Evolutionary conservation across 768 basidiomycete species (phyloP).

Genomic region (Polyporus arcularius): DNA sequence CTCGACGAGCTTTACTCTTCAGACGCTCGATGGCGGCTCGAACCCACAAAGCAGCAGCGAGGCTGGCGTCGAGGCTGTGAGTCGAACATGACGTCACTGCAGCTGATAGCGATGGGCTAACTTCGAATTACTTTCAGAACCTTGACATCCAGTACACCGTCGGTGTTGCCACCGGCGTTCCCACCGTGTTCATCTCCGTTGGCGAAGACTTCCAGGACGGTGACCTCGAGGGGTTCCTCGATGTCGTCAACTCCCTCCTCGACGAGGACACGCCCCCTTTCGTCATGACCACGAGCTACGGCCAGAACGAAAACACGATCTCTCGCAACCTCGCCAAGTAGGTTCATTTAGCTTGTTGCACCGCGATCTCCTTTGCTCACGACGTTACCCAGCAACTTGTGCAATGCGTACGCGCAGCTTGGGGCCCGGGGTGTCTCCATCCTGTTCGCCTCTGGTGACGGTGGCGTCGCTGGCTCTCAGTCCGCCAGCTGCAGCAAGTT

Average conservation of each 20-base stretch:
- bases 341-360: conserved; percentile 48
- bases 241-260: conserved; percentile 60
- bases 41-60: conserved; percentile 40
- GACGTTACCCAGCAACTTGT: conserved; percentile 44
- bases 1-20: conserved; percentile 20
- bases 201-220: conserved; percentile 22
- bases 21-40: conserved; percentile 52
- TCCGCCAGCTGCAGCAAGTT: conserved; percentile 47
- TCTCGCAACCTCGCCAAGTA: conserved; percentile 53
- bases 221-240: conserved; percentile 27
- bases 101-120: background rate
- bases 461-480: conserved; percentile 60
- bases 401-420: conserved; percentile 65
- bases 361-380: conserved; percentile 37
- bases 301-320: conserved; percentile 70
- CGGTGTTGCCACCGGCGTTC: conserved; percentile 45
- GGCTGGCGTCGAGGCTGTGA: conserved; percentile 64
- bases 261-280: conserved; percentile 48
- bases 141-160: conserved; percentile 32
- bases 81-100: conserved; percentile 22
- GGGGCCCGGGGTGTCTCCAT: conserved; percentile 67
- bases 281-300: conserved; percentile 70
- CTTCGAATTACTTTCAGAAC: conserved; percentile 11
- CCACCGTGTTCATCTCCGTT: conserved; percentile 57
- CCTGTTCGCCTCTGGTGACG: conserved; percentile 68